Base-by-base conservation (phyloP, 192 early-diverging fungal genomes). In the Coemansia sp. region DNA sequence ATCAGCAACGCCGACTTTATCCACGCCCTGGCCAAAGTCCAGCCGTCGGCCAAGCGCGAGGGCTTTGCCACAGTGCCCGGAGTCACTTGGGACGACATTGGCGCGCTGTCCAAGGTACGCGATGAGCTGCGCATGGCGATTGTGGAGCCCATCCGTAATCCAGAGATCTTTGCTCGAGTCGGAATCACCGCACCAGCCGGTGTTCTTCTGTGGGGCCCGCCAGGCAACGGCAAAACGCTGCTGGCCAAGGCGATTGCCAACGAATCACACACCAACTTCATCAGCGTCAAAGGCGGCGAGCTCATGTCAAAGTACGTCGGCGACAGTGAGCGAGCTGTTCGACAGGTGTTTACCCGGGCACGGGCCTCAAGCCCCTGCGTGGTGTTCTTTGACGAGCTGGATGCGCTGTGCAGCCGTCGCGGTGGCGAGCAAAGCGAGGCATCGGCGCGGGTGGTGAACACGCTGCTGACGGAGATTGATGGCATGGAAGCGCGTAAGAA, bases 251-350 rank as follows among this genome's bases (percentile, higher is more conserved):
- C 97, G 4, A 94, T 99, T 53, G 95, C 97, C 2, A 99, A 93
- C 71, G 95, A 98, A 74, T 94, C 90, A 57, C 89, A 94, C 60
- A 95, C 93, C 67, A 99, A 98, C 80, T 99, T 99, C 66, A 94
- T 99, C 54, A 94, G 92, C 39, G 95, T 99, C 54, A 99, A 99
- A 66, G 97, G 97, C 7, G 96, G 96, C 12, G 97, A 99, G 68
- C 78, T 99, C 16, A 79, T 99, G 48, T 98, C 98, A 83, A 99
- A 99, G 83, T 99, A 97, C 64, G 97, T 99, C 2, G 97, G 97
- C 52, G 97, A 99, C 70, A 97, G 95, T 81, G 97, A 99, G 77
- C 84, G 95, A 24, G 94, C 93, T 4, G 88, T 99, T 16, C 89
- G 97, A 23, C 92, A 92, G 73, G 97, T 99, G 18, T 99, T 99